Conservation (phyloP, 768 basidiomycete genomes). For the Boletus sensibilis region DNA sequence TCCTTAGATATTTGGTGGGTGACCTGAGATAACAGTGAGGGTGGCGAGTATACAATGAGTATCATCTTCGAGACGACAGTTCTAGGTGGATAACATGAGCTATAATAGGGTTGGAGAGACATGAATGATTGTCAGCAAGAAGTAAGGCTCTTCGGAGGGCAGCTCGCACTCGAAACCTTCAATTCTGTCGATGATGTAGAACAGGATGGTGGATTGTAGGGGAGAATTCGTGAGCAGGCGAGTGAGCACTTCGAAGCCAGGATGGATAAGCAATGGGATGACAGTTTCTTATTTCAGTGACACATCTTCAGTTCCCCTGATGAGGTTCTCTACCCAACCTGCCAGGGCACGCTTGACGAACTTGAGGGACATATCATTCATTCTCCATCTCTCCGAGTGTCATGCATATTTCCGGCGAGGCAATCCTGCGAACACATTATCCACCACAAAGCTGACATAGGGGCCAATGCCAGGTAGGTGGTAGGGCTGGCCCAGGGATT, state of each 20-base stretch:
- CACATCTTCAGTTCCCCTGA: conserved; percentile 55
- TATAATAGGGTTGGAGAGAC: no score
- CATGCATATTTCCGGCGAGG: conserved; percentile 70
- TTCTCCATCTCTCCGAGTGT: conserved; percentile 79
- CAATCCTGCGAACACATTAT: conserved; percentile 83
- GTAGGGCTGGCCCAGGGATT: conserved; percentile 76
- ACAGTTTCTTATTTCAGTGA: conserved; percentile 52
- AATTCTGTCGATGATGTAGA: conserved; percentile 78
- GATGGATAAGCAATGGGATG: conserved; percentile 63
- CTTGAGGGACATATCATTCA: conserved; percentile 79
- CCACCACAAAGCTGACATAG: conserved; percentile 83
- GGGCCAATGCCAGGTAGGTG: conserved; percentile 78
- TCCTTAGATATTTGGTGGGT: no score
- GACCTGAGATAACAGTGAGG: no score
- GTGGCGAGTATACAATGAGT: no score
- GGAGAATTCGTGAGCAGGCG: conserved; percentile 71
- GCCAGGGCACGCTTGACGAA: conserved; percentile 85
- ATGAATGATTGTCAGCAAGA: conserved; percentile 73
- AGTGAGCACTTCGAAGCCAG: conserved; percentile 84
- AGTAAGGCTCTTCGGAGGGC: conserved; percentile 67
- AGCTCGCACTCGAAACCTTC: conserved; percentile 72
- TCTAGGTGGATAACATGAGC: no score
- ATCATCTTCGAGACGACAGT: no score
- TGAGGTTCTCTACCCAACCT: conserved; percentile 74
- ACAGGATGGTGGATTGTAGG: conserved; percentile 71